Evolutionary conservation across 371 early-diverging fungal genomes (phyloP).

Genomic region (Saksenaea oblongispora): DNA sequence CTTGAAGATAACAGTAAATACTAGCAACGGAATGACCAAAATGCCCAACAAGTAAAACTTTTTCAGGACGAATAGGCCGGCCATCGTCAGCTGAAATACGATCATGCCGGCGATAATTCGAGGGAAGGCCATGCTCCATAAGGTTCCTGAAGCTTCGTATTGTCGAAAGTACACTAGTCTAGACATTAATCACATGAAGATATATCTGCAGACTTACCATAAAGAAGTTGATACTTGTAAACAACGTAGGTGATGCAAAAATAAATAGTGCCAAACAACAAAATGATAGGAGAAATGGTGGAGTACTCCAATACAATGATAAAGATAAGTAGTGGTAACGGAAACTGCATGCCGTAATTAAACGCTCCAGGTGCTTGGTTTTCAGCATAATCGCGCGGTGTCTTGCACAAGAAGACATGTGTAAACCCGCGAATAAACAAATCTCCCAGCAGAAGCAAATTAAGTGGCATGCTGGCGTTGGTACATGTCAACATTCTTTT

Average conservation of each 20-base stretch:
- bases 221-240: slow-evolving; percentile 84
- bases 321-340: slow-evolving; percentile 75
- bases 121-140: slow-evolving; percentile 79
- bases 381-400: slow-evolving; percentile 74
- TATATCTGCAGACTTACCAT: slow-evolving; percentile 48
- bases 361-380: slow-evolving; percentile 58
- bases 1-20: slow-evolving; percentile 53
- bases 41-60: slow-evolving; percentile 32
- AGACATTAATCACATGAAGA: background rate
- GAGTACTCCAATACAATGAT: slow-evolving; percentile 88
- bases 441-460: slow-evolving; percentile 62
- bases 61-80: slow-evolving; percentile 70
- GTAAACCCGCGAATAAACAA: slow-evolving; percentile 40
- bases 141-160: slow-evolving; percentile 81
- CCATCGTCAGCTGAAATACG: slow-evolving; percentile 85
- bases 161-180: slow-evolving; percentile 75
- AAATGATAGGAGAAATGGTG: slow-evolving; percentile 83
- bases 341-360: slow-evolving; percentile 65
- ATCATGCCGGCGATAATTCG: slow-evolving; percentile 78
- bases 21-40: slow-evolving; percentile 46
- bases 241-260: slow-evolving; percentile 79
- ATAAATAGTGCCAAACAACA: slow-evolving; percentile 77
- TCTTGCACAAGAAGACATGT: slow-evolving; percentile 56
- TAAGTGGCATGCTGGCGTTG: slow-evolving; percentile 54
- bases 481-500: background rate